Evolutionary conservation across 2,329 filamentous ascomycete species (phyloP).

Genomic region (Aureobasidium sp.): DNA sequence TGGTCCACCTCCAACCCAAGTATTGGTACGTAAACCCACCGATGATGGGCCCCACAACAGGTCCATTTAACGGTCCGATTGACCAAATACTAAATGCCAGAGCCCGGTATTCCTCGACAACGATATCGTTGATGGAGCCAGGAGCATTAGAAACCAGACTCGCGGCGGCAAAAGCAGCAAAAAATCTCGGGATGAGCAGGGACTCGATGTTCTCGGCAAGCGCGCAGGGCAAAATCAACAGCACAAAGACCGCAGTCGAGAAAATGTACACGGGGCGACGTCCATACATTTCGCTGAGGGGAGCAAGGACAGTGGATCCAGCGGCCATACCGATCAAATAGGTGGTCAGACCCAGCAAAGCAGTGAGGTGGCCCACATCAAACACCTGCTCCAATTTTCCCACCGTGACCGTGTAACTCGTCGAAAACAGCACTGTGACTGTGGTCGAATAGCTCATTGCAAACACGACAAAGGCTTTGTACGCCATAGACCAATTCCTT

Average conservation of each 20-base stretch:
- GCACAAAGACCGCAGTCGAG: slow-evolving; percentile 56
- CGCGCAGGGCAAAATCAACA: slow-evolving; percentile 66
- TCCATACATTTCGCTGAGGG: slow-evolving; percentile 65
- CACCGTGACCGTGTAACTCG: slow-evolving; percentile 68
- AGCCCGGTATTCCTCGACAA: slow-evolving; percentile 71
- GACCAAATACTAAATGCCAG: slow-evolving; percentile 78
- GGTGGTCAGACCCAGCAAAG: slow-evolving; percentile 69
- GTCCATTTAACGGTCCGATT: slow-evolving; percentile 76
- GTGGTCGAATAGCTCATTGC: slow-evolving; percentile 54
- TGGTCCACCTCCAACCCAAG: slow-evolving; percentile 66
- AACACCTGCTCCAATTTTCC: slow-evolving; percentile 64
- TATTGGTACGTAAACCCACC: slow-evolving; percentile 74
- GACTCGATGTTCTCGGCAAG: slow-evolving; percentile 60
- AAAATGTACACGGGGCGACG: slow-evolving; percentile 60
- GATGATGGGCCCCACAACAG: slow-evolving; percentile 58
- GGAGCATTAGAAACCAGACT: slow-evolving; percentile 80
- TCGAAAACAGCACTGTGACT: slow-evolving; percentile 60
- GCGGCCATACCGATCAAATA: slow-evolving; percentile 69
- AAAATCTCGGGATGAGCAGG: slow-evolving; percentile 66
- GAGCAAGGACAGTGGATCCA: slow-evolving; percentile 67
- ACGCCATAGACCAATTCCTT: slow-evolving; percentile 58
- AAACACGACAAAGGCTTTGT: slow-evolving; percentile 49
- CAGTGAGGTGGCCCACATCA: slow-evolving; percentile 51
- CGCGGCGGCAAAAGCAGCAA: slow-evolving; percentile 66
- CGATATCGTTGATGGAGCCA: slow-evolving; percentile 75